Conservation (phyloP, 192 early-diverging fungal species). For the Coemansia sp. region DNA sequence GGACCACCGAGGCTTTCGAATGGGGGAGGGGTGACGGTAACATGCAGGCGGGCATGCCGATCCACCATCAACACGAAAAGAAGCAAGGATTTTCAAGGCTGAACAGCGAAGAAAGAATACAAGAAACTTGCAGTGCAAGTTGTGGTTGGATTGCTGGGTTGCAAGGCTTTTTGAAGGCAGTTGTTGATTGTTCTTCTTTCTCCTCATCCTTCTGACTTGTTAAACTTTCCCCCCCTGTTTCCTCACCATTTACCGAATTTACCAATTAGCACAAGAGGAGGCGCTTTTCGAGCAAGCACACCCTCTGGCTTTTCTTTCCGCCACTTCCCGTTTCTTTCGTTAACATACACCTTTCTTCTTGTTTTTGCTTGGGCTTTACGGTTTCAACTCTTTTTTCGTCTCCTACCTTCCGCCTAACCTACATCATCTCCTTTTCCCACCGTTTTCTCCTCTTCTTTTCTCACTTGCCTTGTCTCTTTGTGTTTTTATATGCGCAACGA, state of each 20-base stretch:
- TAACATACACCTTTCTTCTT: slow-evolving; percentile 2
- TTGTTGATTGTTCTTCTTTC: background rate
- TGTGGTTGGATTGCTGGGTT: background rate
- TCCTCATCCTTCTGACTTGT: background rate
- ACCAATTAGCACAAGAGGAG: background rate
- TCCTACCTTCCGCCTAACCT: slow-evolving; percentile 4
- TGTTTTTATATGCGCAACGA: slow-evolving; percentile 1
- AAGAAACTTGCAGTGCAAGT: background rate
- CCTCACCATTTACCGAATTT: slow-evolving; percentile 3
- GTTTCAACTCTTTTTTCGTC: background rate
- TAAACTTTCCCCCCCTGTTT: background rate
- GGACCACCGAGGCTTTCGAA: background rate
- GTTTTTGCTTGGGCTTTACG: background rate
- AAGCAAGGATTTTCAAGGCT: background rate
- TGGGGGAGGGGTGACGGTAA: background rate
- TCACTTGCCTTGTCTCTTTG: background rate
- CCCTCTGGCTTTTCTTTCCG: background rate
- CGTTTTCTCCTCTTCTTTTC: background rate
- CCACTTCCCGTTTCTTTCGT: slow-evolving; percentile 9
- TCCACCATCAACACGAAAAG: background rate
- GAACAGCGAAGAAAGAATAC: background rate
- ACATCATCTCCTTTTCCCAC: background rate
- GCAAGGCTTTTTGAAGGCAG: background rate
- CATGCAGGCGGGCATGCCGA: background rate
- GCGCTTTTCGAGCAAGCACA: background rate